These are phyloP conservation scores for Sisymbrium irio DNA, from an alignment of 345 rosid genomes.

Conservation along the genomic window DNA sequence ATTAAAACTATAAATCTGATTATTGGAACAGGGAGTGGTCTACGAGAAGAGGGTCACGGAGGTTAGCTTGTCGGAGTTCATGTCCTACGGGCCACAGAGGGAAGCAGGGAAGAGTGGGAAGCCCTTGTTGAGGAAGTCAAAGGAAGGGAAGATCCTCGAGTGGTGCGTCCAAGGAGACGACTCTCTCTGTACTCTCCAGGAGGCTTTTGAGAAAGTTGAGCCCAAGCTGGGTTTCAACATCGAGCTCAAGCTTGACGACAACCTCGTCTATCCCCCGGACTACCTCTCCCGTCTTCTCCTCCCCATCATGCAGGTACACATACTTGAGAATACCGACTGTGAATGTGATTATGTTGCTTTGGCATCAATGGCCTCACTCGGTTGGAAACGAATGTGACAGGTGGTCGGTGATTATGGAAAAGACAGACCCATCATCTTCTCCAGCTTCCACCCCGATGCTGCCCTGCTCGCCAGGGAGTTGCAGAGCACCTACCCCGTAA, in stretches of 20 bases:
- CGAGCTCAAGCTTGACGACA: constrained; percentile 87
- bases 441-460: constrained; percentile 93
- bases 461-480: constrained; percentile 67
- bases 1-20: background rate
- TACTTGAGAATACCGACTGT: background rate
- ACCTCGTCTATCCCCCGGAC: constrained; percentile 58
- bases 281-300: constrained; percentile 59
- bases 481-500: constrained; percentile 77
- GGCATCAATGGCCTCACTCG: background rate
- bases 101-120: constrained; percentile 50
- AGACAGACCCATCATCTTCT: constrained; percentile 72
- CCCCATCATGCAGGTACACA: constrained; percentile 50
- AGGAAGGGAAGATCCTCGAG: constrained; percentile 62
- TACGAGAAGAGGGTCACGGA: constrained; percentile 85
- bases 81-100: constrained; percentile 69
- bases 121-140: constrained; percentile 60
- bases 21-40: constrained; percentile 50
- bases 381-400: constrained; percentile 20
- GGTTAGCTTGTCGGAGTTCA: constrained; percentile 60
- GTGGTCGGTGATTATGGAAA: constrained; percentile 58
- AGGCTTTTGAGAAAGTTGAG: constrained; percentile 71
- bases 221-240: constrained; percentile 81
- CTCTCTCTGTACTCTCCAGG: constrained; percentile 68
- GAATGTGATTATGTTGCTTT: background rate
- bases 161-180: constrained; percentile 82